phyloP scores from a whole-genome alignment of 352 stramenopile species.

The Pythium insidiosum region DNA sequence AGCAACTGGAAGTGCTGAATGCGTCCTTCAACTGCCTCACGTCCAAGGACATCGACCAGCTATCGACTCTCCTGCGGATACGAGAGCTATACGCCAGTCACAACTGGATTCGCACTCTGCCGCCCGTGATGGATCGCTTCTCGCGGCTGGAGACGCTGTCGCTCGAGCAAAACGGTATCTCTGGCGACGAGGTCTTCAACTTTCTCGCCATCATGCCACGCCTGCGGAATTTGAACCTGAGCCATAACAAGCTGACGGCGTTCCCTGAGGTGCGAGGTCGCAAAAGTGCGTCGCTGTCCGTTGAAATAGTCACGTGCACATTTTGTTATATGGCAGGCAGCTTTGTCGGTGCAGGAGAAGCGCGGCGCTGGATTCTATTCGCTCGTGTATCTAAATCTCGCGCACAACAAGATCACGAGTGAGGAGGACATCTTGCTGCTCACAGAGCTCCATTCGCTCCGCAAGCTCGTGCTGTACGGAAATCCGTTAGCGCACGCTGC shows the following conservation, averaged over 20 bases:
- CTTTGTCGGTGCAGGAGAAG: slow-evolving; percentile 47
- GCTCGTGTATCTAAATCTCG: slow-evolving; percentile 66
- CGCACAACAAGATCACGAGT: slow-evolving; percentile 53
- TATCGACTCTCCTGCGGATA: slow-evolving; percentile 67
- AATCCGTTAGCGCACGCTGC: slow-evolving; percentile 59
- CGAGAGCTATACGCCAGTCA: slow-evolving; percentile 70
- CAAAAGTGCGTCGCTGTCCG: no score
- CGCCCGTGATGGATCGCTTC: slow-evolving; percentile 71
- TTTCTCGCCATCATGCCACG: slow-evolving; percentile 60
- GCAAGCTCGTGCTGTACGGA: slow-evolving; percentile 67
- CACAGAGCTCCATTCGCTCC: slow-evolving; percentile 41
- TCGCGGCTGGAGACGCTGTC: slow-evolving; percentile 66
- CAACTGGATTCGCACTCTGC: slow-evolving; percentile 64
- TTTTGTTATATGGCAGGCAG: slow-evolving; percentile 16
- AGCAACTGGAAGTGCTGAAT: slow-evolving; percentile 69
- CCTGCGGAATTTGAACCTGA: slow-evolving; percentile 69
- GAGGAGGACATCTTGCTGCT: slow-evolving; percentile 40
- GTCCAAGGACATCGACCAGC: slow-evolving; percentile 48
- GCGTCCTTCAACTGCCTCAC: slow-evolving; percentile 73
- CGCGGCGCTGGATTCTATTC: slow-evolving; percentile 52
- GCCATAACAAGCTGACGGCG: slow-evolving; percentile 64
- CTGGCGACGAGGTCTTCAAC: slow-evolving; percentile 51
- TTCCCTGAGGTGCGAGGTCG: slow-evolving; percentile 32
- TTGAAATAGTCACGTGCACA: no score
- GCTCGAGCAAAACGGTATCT: slow-evolving; percentile 73